Evolutionary conservation across 2,329 filamentous ascomycete genomes (phyloP), one percentile per base, ranked within the genome.

Genomic region (Davidsoniella neocaledoniae): DNA sequence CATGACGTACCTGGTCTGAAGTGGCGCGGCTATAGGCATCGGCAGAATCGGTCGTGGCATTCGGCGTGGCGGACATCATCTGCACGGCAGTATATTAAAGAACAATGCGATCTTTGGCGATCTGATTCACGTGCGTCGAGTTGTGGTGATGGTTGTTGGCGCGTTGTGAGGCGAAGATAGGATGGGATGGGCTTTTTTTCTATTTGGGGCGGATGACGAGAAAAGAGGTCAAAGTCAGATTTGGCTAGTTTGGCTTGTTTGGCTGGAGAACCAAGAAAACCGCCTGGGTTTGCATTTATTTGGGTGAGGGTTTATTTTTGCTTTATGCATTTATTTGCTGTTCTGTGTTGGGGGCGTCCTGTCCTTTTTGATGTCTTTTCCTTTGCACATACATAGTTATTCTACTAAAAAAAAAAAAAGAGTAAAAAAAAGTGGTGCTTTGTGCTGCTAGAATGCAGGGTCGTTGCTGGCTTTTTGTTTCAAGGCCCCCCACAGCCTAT

Each of bases 11-110:
- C 51, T 53, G 43, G 26, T 42, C 49, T n/a, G 51, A 43, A 39
- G 45, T 41, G 43, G 47, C 47, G 51, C 47, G 43, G 46, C 50
- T 52, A 43, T 46, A 33, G 43, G 29, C 41, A 45, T 52, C 46
- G 51, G 43, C 51, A 53, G 51, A 48, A 43, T 53, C 47, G 43
- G 29, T 53, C 42, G 43, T 50, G 37, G 51, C 51, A 43, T 26
- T 26, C 29, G 47, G 46, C 43, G 51, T 25, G 44, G 51, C 33
- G 43, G 43, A 43, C 51, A 53, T 53, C 51, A 46, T 53, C 51
- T 53, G 43, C 43, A 43, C 29, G 41, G 46, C 37, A 46, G 23
- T 26, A 16, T 17, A 23, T 38, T 14, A 23, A 23, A 12, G 39
- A 38, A 21, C 43, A 37, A 50, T 29, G 43, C 51, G 45, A 49